phyloP scores from a whole-genome alignment of 2,329 filamentous ascomycete genomes.

The Aureobasidium subglaciale region DNA sequence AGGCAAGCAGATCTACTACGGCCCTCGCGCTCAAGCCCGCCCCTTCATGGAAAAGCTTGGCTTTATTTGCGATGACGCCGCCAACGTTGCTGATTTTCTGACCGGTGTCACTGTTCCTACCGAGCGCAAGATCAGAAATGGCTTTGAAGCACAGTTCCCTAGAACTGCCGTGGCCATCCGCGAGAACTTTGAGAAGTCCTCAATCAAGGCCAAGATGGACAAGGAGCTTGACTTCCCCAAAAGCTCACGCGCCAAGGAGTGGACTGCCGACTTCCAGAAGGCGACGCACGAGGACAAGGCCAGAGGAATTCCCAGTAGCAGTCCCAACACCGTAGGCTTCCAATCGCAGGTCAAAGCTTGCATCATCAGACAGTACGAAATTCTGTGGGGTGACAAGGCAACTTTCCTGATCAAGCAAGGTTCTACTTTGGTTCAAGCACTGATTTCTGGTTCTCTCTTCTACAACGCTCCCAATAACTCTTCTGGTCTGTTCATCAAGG shows the following conservation, averaged over 20 bases:
- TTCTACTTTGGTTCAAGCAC: conserved; percentile 50
- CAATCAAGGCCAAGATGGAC: conserved; percentile 45
- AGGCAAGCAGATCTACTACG: conserved; percentile 60
- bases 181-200: conserved; percentile 45
- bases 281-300: conserved; percentile 50
- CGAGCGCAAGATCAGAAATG: conserved; percentile 38
- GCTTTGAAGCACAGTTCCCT: conserved; percentile 39
- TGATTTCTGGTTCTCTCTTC: conserved; percentile 61
- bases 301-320: conserved; percentile 46
- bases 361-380: conserved; percentile 56
- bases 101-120: conserved; percentile 57
- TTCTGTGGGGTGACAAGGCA: conserved; percentile 57
- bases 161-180: conserved; percentile 40
- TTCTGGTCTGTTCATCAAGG: conserved; percentile 56
- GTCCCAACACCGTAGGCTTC: conserved; percentile 52
- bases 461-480: conserved; percentile 55
- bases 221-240: conserved; percentile 52
- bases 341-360: conserved; percentile 49
- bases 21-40: conserved; percentile 49
- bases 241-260: conserved; percentile 40
- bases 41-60: conserved; percentile 60
- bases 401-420: conserved; percentile 58
- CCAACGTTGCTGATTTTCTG: conserved; percentile 59
- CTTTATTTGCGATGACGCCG: conserved; percentile 54
- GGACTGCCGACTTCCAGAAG: conserved; percentile 49